Conservation (phyloP, 306 rosid species). For the Delonix regia region DNA sequence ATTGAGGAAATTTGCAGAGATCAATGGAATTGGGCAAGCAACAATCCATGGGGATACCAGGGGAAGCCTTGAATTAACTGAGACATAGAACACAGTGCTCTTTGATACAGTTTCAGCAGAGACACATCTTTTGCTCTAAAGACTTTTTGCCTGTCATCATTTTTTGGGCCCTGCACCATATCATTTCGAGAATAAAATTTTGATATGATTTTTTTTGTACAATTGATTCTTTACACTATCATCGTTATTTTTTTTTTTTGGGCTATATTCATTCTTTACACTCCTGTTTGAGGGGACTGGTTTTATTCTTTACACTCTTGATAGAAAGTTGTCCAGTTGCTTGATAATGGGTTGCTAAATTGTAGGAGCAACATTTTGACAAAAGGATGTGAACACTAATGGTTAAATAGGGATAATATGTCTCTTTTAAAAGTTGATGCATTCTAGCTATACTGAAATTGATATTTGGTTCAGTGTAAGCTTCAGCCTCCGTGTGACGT, state of each 20-base stretch:
- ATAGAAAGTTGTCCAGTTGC: not conserved
- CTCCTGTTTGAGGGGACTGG: not conserved
- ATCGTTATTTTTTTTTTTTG: not conserved
- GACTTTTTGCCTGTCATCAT: not conserved
- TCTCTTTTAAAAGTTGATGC: not conserved
- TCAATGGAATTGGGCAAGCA: conserved; percentile 87
- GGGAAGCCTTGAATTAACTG: conserved; percentile 27
- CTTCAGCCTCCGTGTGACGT: not conserved
- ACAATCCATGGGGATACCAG: conserved; percentile 81
- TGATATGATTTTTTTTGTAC: conserved; percentile 24
- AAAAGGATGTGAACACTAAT: conserved; percentile 6
- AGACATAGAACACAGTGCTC: not conserved
- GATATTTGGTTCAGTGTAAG: not conserved
- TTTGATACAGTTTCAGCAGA: not conserved
- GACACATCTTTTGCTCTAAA: not conserved
- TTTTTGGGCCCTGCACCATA: conserved; percentile 19
- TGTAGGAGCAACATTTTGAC: not conserved
- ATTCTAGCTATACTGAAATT: not conserved
- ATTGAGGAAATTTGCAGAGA: conserved; percentile 90
- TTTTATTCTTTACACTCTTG: not conserved
- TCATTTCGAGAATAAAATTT: conserved; percentile 5
- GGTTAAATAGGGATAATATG: not conserved
- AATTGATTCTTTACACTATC: conserved; percentile 11
- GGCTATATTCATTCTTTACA: not conserved
- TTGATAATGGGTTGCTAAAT: not conserved